Conservation (phyloP, 2,329 filamentous ascomycete species). For the Aspergillus proliferans region DNA sequence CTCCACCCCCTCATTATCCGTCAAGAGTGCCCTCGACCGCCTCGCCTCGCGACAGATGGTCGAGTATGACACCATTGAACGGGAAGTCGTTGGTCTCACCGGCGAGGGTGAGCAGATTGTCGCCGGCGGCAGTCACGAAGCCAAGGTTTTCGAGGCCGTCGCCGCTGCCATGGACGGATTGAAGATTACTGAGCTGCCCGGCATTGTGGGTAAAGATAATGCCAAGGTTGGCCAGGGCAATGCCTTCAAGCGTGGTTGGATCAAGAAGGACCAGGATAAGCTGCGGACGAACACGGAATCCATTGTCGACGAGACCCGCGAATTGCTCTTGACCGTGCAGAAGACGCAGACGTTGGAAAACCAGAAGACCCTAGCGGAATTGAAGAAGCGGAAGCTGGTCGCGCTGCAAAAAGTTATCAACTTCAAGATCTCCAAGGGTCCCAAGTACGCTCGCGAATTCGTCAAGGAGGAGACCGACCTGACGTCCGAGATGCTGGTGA, state of each 20-base stretch:
- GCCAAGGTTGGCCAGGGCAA: slow-evolving; percentile 78
- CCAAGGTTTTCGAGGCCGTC: slow-evolving; percentile 72
- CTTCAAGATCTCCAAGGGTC: slow-evolving; percentile 77
- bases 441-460: slow-evolving; percentile 83
- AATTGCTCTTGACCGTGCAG: slow-evolving; percentile 68
- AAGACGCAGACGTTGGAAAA: slow-evolving; percentile 64
- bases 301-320: slow-evolving; percentile 72
- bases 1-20: slow-evolving; percentile 55
- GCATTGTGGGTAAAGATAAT: slow-evolving; percentile 41
- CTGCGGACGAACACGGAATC: slow-evolving; percentile 56
- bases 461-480: slow-evolving; percentile 91
- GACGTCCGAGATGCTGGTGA: slow-evolving; percentile 83
- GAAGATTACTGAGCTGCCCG: slow-evolving; percentile 64
- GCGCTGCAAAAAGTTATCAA: slow-evolving; percentile 74
- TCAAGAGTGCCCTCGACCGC: slow-evolving; percentile 86
- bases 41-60: slow-evolving; percentile 81
- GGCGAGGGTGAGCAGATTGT: slow-evolving; percentile 67
- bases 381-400: slow-evolving; percentile 89
- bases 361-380: slow-evolving; percentile 67
- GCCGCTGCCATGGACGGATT: slow-evolving; percentile 69
- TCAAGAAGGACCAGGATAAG: slow-evolving; percentile 57
- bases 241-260: slow-evolving; percentile 73
- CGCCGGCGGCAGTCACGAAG: slow-evolving; percentile 72
- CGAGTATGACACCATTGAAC: slow-evolving; percentile 73
- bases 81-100: slow-evolving; percentile 70